Evolutionary conservation across 208 protist genomes (phyloP).

Genomic region (Leishmania gerbilli): DNA sequence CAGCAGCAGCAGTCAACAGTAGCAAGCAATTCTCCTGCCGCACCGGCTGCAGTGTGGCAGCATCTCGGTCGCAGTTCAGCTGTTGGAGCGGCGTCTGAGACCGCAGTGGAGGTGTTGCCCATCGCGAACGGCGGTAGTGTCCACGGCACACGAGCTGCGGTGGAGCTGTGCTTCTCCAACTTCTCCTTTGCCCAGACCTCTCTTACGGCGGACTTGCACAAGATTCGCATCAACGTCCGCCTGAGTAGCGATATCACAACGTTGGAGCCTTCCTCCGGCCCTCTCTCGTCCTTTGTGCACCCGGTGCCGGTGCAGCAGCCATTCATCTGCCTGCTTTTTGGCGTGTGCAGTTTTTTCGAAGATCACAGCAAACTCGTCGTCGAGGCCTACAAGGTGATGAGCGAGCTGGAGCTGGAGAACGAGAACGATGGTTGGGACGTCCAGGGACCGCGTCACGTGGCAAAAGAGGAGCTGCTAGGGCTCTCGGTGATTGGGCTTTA

Average conservation of each 20-base stretch:
- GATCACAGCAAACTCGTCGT: conserved; percentile 76
- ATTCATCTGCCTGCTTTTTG: conserved; percentile 71
- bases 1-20: conserved; percentile 7
- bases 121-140: not conserved
- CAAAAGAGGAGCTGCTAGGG: conserved; percentile 73
- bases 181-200: conserved; percentile 73
- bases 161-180: conserved; percentile 67
- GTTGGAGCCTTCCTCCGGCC: conserved; percentile 56
- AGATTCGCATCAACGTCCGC: conserved; percentile 77
- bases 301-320: conserved; percentile 66
- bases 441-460: conserved; percentile 47
- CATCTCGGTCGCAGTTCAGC: not conserved
- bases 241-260: conserved; percentile 82
- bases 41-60: not conserved
- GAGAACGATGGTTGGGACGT: conserved; percentile 16
- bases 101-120: not conserved
- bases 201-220: conserved; percentile 55
- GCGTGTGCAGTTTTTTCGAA: conserved; percentile 64
- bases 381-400: conserved; percentile 73
- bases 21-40: conserved; percentile 1
- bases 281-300: conserved; percentile 87
- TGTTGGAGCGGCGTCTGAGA: not conserved
- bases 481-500: conserved; percentile 80
- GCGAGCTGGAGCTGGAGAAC: conserved; percentile 22
- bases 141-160: conserved; percentile 15